Percentiles rank a stretch among this genome's conserved stretches.
These are phyloP conservation scores for Debaryomycetaceae sp. DNA, from an alignment of 1,139 yeast genomes.

Conservation along the genomic window DNA sequence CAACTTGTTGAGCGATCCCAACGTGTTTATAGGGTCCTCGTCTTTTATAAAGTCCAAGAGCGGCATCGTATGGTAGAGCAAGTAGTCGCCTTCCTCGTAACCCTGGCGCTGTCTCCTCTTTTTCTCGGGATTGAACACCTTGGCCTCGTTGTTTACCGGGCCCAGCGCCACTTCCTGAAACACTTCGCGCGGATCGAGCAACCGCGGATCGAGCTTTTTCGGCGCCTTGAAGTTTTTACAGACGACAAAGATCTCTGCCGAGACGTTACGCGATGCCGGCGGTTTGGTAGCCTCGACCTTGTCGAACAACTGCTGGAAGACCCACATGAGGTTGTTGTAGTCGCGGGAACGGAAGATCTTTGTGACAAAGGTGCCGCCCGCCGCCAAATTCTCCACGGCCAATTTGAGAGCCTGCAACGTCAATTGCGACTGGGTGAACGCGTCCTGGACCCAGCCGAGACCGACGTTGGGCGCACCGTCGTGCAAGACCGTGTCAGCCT, in stretches of 20 bases:
- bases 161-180: conserved; percentile 83
- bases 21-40: conserved; percentile 74
- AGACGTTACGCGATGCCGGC: conserved; percentile 85
- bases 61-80: conserved; percentile 62
- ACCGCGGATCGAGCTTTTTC: conserved; percentile 82
- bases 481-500: conserved; percentile 90
- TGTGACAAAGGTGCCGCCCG: conserved; percentile 92
- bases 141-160: conserved; percentile 77
- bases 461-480: conserved; percentile 99
- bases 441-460: conserved; percentile 92
- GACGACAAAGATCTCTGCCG: conserved; percentile 87
- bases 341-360: conserved; percentile 94
- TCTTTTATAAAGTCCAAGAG: conserved; percentile 70
- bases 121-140: conserved; percentile 87
- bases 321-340: conserved; percentile 82
- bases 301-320: conserved; percentile 73
- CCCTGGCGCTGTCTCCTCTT: conserved; percentile 90
- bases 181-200: conserved; percentile 85
- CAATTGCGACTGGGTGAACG: conserved; percentile 90
- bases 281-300: conserved; percentile 93
- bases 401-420: conserved; percentile 83
- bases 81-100: conserved; percentile 89
- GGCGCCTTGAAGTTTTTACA: conserved; percentile 97
- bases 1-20: conserved; percentile 63
- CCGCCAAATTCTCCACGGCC: conserved; percentile 76